Conservation (phyloP, 768 basidiomycete genomes). For the Coprinopsis cinerea region DNA sequence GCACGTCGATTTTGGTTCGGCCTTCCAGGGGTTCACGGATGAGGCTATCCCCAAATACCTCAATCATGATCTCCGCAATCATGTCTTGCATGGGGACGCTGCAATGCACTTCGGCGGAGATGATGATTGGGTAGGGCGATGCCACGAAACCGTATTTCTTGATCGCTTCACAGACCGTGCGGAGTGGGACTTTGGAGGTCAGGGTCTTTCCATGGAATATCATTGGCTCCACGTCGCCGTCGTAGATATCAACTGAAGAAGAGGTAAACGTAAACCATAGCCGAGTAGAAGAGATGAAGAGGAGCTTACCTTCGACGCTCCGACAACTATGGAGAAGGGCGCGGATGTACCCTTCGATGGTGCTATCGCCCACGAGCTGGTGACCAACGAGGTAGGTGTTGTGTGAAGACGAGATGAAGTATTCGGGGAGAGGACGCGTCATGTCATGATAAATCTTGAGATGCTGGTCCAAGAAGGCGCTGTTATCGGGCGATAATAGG, state of each 20-base stretch:
- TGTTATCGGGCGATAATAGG: slow-evolving; percentile 76
- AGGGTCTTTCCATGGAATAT: slow-evolving; percentile 94
- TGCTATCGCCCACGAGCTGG: slow-evolving; percentile 80
- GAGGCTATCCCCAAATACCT: slow-evolving; percentile 41
- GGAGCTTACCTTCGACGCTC: slow-evolving; percentile 80
- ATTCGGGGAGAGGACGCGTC: slow-evolving; percentile 83
- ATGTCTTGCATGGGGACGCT: slow-evolving; percentile 49
- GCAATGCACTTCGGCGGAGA: slow-evolving; percentile 97
- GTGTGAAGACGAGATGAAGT: slow-evolving; percentile 88
- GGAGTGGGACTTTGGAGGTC: slow-evolving; percentile 77
- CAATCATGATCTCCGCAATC: slow-evolving; percentile 40
- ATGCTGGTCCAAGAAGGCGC: slow-evolving; percentile 41
- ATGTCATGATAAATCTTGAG: slow-evolving; percentile 59
- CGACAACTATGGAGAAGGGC: slow-evolving; percentile 84
- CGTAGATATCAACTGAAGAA: slow-evolving; percentile 80
- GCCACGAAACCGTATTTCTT: slow-evolving; percentile 90
- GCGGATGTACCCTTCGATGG: slow-evolving; percentile 86
- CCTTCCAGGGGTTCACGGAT: slow-evolving; percentile 35
- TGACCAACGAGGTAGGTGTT: slow-evolving; percentile 89
- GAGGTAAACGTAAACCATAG: slow-evolving; percentile 44
- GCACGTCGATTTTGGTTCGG: slow-evolving; percentile 35
- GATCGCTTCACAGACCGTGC: slow-evolving; percentile 83
- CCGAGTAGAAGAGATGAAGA: slow-evolving; percentile 42
- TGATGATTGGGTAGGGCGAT: slow-evolving; percentile 92
- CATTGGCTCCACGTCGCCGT: slow-evolving; percentile 79